Evolutionary conservation across 805 yeast species (phyloP).

Genomic region (Komagataella pastoris): DNA sequence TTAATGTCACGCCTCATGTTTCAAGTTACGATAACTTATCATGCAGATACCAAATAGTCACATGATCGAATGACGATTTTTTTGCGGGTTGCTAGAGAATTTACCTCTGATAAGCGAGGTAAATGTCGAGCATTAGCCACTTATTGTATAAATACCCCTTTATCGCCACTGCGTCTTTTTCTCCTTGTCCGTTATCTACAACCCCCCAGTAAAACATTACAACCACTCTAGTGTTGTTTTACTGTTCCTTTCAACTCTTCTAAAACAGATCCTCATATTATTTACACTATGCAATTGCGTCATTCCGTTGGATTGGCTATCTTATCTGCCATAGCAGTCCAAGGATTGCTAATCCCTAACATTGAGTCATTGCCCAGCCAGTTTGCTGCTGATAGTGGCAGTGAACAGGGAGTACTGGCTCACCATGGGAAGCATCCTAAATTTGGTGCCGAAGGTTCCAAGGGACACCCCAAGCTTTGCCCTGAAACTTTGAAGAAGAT

Average conservation of each 20-base stretch:
- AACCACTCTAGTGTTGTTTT: background rate
- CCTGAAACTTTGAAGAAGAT: slow-evolving; percentile 11
- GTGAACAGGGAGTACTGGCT: background rate
- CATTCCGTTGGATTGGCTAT: slow-evolving; percentile 13
- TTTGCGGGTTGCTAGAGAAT: background rate
- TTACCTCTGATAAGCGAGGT: background rate
- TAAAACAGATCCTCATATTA: background rate
- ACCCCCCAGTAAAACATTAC: background rate
- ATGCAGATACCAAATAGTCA: background rate
- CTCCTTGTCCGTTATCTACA: background rate
- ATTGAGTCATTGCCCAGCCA: slow-evolving; percentile 9
- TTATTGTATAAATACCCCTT: background rate
- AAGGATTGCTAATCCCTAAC: slow-evolving; percentile 50
- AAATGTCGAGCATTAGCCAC: background rate
- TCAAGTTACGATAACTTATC: background rate
- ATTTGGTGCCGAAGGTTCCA: background rate
- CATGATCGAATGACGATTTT: background rate
- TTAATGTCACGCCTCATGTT: background rate
- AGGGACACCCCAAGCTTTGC: slow-evolving; percentile 1
- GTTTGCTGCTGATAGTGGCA: background rate
- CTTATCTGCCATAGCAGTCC: slow-evolving; percentile 18
- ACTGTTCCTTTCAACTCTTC: background rate
- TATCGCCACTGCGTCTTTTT: background rate
- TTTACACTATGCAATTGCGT: slow-evolving; percentile 7
- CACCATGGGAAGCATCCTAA: background rate